A percentile compares a stretch with the other conserved stretches of the same genome.
These are phyloP conservation scores for Xylogone sp. DNA, from an alignment of 2,329 filamentous ascomycete genomes.

Conservation along the genomic window DNA sequence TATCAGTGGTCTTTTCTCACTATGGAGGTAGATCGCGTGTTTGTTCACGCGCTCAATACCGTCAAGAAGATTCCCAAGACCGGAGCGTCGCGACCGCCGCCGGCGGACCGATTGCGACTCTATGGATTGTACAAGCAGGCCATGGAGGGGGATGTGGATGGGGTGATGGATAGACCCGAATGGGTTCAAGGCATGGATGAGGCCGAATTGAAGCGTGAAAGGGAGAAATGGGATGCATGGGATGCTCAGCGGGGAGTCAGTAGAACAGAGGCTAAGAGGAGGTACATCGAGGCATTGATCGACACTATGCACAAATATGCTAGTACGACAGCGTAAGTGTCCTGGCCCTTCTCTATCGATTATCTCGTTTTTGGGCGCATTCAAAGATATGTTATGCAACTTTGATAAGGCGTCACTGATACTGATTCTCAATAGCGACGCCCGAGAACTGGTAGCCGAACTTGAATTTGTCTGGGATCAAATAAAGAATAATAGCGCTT, in stretches of 20 bases:
- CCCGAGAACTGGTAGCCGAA: slow-evolving; percentile 82
- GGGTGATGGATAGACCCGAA: slow-evolving; percentile 81
- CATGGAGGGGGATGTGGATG: slow-evolving; percentile 96
- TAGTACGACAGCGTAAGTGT: slow-evolving; percentile 66
- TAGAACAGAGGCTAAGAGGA: slow-evolving; percentile 87
- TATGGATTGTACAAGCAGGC: slow-evolving; percentile 99
- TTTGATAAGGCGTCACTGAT: neutral
- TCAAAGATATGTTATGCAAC: no score
- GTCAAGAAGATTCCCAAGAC: slow-evolving; percentile 97
- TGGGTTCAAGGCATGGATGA: slow-evolving; percentile 50
- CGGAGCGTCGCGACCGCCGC: slow-evolving; percentile 82
- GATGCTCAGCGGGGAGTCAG: slow-evolving; percentile 78
- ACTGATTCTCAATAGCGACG: slow-evolving; percentile 53
- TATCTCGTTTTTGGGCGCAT: no score
- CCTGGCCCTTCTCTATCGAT: neutral
- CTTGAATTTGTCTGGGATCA: slow-evolving; percentile 99
- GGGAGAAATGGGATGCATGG: slow-evolving; percentile 90
- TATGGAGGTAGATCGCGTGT: slow-evolving; percentile 75
- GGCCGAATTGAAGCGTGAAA: slow-evolving; percentile 47
- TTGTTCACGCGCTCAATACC: slow-evolving; percentile 97
- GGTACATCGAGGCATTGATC: slow-evolving; percentile 91
- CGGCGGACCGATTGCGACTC: slow-evolving; percentile 78
- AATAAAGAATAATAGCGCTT: slow-evolving; percentile 80
- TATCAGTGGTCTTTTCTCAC: neutral
- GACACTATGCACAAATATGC: slow-evolving; percentile 97